Evolutionary conservation across 1,284 basidiomycete species (phyloP).

Genomic region (Chalciporus sp.): DNA sequence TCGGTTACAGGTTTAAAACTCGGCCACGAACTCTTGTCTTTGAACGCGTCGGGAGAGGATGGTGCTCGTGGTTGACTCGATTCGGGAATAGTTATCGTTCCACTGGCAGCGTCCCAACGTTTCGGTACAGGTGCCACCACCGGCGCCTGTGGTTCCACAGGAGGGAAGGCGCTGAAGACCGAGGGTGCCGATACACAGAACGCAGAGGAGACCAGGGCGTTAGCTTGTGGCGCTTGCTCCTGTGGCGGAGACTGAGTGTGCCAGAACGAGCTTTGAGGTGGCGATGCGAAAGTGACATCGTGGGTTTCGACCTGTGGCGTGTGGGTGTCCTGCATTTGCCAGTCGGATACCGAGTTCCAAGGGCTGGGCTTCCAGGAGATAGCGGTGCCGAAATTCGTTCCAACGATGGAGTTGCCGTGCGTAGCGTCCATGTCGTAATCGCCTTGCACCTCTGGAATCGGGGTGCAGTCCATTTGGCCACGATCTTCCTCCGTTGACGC

Average conservation of each 20-base stretch:
- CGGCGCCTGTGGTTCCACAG: neutral
- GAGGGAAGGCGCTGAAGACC: neutral
- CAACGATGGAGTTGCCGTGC: neutral
- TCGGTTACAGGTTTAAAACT: neutral
- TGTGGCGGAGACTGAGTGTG: neutral
- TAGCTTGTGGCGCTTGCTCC: neutral
- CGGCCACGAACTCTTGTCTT: neutral
- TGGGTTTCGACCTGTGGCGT: neutral
- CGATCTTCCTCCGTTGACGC: neutral
- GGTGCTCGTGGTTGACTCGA: neutral
- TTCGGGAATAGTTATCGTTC: neutral
- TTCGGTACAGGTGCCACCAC: neutral
- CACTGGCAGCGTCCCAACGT: neutral
- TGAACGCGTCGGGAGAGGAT: neutral
- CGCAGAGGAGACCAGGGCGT: neutral
- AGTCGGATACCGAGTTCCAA: neutral
- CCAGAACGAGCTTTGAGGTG: constrained; percentile 1
- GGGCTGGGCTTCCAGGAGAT: neutral
- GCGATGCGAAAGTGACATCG: neutral
- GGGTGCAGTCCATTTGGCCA: neutral
- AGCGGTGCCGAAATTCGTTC: neutral
- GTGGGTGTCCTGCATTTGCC: neutral
- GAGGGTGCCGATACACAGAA: neutral
- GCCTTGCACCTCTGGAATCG: neutral
- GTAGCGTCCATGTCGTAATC: neutral